Conservation (phyloP, 2,329 filamentous ascomycete genomes). For the Fusarium torreyae region DNA sequence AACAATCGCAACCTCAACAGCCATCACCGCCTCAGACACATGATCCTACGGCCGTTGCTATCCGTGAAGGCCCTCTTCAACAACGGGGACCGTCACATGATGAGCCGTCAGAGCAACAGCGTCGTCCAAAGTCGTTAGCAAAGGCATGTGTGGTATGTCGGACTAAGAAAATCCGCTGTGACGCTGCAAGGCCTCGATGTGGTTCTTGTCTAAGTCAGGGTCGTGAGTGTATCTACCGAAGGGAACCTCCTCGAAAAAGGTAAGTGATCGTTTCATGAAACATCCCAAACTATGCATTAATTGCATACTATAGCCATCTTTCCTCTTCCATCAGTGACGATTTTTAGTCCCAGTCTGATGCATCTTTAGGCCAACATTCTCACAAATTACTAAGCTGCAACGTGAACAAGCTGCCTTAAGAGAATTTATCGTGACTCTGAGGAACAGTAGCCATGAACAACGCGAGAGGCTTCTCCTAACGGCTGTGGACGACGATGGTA, state of each 20-base stretch:
- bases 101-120: background rate
- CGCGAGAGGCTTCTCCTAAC: background rate
- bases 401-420: background rate
- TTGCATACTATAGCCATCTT: too few species aligned
- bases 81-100: too few species aligned
- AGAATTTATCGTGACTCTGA: constrained; percentile 11
- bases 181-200: constrained; percentile 9
- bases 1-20: too few species aligned
- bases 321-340: too few species aligned
- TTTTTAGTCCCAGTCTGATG: too few species aligned
- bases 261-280: background rate
- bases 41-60: too few species aligned
- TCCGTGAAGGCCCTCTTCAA: too few species aligned
- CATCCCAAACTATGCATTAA: too few species aligned
- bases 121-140: constrained; percentile 15
- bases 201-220: constrained; percentile 6
- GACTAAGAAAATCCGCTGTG: constrained; percentile 22
- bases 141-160: constrained; percentile 18
- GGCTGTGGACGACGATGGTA: constrained; percentile 7
- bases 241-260: constrained; percentile 19
- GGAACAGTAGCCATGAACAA: background rate
- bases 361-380: constrained; percentile 17
- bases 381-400: constrained; percentile 12
- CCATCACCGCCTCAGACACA: too few species aligned
- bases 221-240: constrained; percentile 10